Base-by-base conservation (phyloP, 108 stramenopile genomes). In the Nitzschia putrida region DNA sequence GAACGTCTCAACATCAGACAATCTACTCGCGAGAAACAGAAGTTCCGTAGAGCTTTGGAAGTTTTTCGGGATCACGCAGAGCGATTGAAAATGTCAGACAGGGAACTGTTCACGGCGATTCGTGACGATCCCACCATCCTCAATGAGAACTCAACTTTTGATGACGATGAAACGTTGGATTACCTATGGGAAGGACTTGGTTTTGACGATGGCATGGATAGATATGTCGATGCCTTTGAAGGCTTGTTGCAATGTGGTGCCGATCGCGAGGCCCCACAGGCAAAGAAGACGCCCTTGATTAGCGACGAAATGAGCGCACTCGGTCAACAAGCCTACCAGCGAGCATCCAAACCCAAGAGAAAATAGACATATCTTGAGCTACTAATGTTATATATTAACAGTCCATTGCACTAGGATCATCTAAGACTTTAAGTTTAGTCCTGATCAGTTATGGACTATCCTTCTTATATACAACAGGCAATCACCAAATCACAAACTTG, bases 151-250 rank as follows among this genome's bases (percentile, higher is more conserved):
- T 34, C 66, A 13, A 53, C 66, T 1, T 52, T 21, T 29, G 66
- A 66, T 38, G 53, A 54, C 23, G 66, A 66, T 40, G 66, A 53
- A 25, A 64, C 64, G 18, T 13, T 49, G 16, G 64, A 51, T 8
- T 9, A 44, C 22, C 20, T 45, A 2, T 63, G 20, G 42, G 44
- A 20, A n/a, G 44, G 44, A n/a, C 20, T 63, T 47, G 52, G 26
- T 18, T 11, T 64, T 16, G 52, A 66, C 43, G 37, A 18, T 16
- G 66, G 53, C 1, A 34, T 66, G 18, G 66, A 66, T 53, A 11
- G 66, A 3, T 66, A 66, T 26, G 66, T 66, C 4, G 66, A 66
- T 8, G 66, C 66, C 16, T 24, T 66, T 8, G 66, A 66, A 10
- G 40, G 53, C 22, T 39, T 66, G 52, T 20, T 64, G 47, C 20